Evolutionary conservation across 164 flowering plant genomes (phyloP), one percentile per base, ranked within the genome.

Genomic region (Chimonanthus praecox): DNA sequence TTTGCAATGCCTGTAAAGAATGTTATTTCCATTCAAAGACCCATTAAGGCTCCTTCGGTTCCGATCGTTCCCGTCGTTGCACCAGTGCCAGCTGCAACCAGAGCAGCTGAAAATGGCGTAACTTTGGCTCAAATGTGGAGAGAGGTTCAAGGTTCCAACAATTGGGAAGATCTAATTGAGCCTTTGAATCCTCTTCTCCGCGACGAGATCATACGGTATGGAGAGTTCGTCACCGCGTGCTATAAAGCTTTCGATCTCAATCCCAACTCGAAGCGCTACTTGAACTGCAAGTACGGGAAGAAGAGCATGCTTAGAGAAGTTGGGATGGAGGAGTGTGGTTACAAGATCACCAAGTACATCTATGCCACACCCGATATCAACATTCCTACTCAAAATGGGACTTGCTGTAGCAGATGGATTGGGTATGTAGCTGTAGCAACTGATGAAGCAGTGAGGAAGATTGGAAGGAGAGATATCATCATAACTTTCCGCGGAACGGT

Each of bases 241-340:
- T 92, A 92, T 79, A 81, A 90, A 62, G 95, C 90, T 0, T 92
- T 92, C 66, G 92, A 92, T 58, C 87, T 90, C 13, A 84, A 92
- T 66, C 85, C 92, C n/a, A 71, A 4, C 78, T 90, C 95, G 2
- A 88, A 80, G 48, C 76, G 94, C 1, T 88, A 87, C 88, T 73
- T 87, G 75, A 86, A 83, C 15, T 90, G 95, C 83, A 90, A 89
- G 86, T 90, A 84, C 50, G 91, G 92, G 10, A 88, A 82, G 79
- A 79, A 74, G 47, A 82, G 43, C 76, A 72, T 92, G 86, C 43
- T 92, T 3, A 60, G 8, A 18, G 82, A 82, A 73, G 88, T 85
- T 0, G 94, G 92, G 1, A 71, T 88, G 84, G 83, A 63, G 3
- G 72, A 73, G 45, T 85, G 84, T 8, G 94, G 92, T 13, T 92